Conservation (phyloP, 108 stramenopile genomes). For the Ochromonas danica region DNA sequence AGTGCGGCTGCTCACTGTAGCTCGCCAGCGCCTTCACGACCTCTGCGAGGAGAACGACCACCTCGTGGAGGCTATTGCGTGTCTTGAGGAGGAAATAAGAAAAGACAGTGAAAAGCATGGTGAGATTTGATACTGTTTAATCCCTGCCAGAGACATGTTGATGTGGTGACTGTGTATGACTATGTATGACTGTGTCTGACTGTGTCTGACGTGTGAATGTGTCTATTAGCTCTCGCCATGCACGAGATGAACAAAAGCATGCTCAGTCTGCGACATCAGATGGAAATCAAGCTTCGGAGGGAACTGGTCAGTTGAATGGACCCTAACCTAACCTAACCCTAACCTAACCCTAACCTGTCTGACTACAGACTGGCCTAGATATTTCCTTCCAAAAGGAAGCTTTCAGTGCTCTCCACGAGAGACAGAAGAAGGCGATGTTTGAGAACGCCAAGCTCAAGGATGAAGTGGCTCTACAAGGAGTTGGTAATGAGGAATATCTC, state of each 20-base stretch:
- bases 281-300: conserved; percentile 31
- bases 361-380: conserved; percentile 10
- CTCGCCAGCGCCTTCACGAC: too few relatives aligned
- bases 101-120: too few relatives aligned
- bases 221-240: not conserved
- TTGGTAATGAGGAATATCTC: too few relatives aligned
- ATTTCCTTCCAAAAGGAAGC: conserved; percentile 20
- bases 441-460: conserved; percentile 34
- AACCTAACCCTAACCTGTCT: not conserved
- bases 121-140: too few relatives aligned
- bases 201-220: too few relatives aligned
- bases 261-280: not conserved
- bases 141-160: too few relatives aligned
- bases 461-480: conserved; percentile 28
- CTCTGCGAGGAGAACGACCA: too few relatives aligned
- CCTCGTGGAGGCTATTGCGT: too few relatives aligned
- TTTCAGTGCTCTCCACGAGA: not conserved
- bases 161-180: too few relatives aligned
- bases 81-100: too few relatives aligned
- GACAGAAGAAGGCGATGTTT: conserved; percentile 21
- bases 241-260: not conserved
- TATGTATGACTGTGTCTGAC: too few relatives aligned
- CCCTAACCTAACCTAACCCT: not conserved
- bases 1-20: too few relatives aligned
- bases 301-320: conserved; percentile 21